A percentile compares a stretch with the other conserved stretches of the same genome.
Evolutionary conservation across 257 asterid species (phyloP).

Genomic region (Coffea eugenioides): DNA sequence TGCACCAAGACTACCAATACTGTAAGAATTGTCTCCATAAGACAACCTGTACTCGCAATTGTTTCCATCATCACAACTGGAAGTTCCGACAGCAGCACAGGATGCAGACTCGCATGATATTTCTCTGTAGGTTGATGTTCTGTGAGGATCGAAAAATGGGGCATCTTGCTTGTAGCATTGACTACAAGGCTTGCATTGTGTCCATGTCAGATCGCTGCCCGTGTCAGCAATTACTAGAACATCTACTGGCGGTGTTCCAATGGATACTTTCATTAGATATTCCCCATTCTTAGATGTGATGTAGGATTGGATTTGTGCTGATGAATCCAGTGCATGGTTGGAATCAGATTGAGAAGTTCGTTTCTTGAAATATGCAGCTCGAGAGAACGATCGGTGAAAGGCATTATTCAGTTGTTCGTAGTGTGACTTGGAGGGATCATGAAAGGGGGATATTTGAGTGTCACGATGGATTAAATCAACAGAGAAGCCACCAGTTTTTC

Average conservation of each 20-base stretch:
- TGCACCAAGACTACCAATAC: constrained; percentile 37
- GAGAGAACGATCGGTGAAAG: constrained; percentile 34
- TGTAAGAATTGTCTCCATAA: constrained; percentile 41
- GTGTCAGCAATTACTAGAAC: constrained; percentile 48
- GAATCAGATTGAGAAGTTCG: no score
- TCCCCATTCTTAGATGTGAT: constrained; percentile 30
- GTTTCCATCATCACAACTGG: constrained; percentile 15
- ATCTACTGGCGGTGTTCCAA: constrained; percentile 59
- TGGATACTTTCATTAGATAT: constrained; percentile 38
- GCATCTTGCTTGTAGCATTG: constrained; percentile 41
- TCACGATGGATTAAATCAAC: constrained; percentile 48
- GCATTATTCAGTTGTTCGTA: constrained; percentile 26
- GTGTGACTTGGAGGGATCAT: constrained; percentile 27
- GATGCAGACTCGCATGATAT: constrained; percentile 28
- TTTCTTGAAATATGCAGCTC: constrained; percentile 25
- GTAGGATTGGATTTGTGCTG: constrained; percentile 9
- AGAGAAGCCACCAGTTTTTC: constrained; percentile 42
- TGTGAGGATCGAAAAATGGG: constrained; percentile 44
- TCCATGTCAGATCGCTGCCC: constrained; percentile 63
- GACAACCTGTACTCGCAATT: constrained; percentile 29
- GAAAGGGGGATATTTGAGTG: constrained; percentile 35
- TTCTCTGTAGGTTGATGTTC: constrained; percentile 21
- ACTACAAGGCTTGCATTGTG: constrained; percentile 53
- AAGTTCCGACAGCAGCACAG: constrained; percentile 19
- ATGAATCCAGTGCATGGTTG: not conserved